Evolutionary conservation across 257 asterid genomes (phyloP).

Genomic region (Leptodermis oblonga): DNA sequence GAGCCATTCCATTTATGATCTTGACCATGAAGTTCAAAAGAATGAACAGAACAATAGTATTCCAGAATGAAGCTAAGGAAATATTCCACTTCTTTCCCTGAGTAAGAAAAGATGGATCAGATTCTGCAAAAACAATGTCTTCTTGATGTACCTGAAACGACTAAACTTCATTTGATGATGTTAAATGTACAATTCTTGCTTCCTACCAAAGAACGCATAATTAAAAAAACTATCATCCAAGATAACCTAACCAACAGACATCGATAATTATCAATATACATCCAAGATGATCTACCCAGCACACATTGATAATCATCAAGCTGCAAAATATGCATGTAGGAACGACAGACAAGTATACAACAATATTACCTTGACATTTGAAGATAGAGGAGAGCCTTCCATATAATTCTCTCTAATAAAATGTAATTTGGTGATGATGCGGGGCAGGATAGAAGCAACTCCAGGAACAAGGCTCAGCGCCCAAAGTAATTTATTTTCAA

Average conservation of each 20-base stretch:
- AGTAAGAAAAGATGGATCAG: neutral
- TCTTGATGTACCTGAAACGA: neutral
- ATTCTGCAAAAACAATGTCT: neutral
- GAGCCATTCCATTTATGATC: conserved; percentile 72
- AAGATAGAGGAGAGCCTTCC: conserved; percentile 23
- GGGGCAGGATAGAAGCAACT: conserved; percentile 26
- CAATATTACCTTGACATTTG: conserved; percentile 23
- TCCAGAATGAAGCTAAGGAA: conserved; percentile 61
- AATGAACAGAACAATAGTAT: conserved; percentile 70
- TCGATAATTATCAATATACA: too few species aligned
- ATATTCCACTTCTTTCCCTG: conserved; percentile 67
- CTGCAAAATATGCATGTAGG: neutral
- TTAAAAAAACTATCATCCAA: too few species aligned
- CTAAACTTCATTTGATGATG: neutral
- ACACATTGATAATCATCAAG: neutral
- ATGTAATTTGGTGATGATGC: conserved; percentile 22
- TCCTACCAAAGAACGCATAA: too few species aligned
- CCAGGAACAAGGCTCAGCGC: conserved; percentile 33
- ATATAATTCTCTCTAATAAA: conserved; percentile 24
- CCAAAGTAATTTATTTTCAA: conserved; percentile 24
- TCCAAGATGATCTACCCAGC: neutral
- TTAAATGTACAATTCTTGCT: neutral
- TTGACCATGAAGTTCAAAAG: conserved; percentile 57
- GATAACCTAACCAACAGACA: too few species aligned
- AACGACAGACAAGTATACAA: neutral